phyloP scores from a whole-genome alignment of 2,329 filamentous ascomycete genomes.

The Fusarium illudens region DNA sequence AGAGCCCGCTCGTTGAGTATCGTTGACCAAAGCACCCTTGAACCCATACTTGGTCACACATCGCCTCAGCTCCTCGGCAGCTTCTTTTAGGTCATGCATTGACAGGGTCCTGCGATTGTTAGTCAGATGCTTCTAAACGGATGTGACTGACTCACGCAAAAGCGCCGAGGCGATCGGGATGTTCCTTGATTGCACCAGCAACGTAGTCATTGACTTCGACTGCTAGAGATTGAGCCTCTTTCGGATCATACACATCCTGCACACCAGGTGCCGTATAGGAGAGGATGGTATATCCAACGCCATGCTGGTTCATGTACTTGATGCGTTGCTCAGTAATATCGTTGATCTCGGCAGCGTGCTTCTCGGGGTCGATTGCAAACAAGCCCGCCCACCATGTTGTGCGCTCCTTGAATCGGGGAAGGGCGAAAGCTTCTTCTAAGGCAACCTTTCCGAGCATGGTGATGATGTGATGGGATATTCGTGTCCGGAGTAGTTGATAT shows the following conservation, averaged over 20 bases:
- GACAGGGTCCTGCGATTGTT: conserved; percentile 51
- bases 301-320: conserved; percentile 55
- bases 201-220: conserved; percentile 55
- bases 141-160: conserved; percentile 50
- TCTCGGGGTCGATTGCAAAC: conserved; percentile 66
- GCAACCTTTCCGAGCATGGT: conserved; percentile 68
- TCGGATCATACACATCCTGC: conserved; percentile 55
- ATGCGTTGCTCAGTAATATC: conserved; percentile 53
- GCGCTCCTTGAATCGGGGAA: conserved; percentile 66
- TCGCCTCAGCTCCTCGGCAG: conserved; percentile 59
- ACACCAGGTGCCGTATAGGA: conserved; percentile 60
- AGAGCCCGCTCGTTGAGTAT: conserved; percentile 65
- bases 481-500: not conserved
- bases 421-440: conserved; percentile 69
- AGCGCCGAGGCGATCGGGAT: conserved; percentile 55
- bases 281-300: conserved; percentile 58
- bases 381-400: conserved; percentile 68
- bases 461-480: not conserved
- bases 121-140: not conserved
- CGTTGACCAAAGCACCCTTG: conserved; percentile 69
- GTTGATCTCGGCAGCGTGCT: conserved; percentile 64
- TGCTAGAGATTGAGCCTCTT: conserved; percentile 52
- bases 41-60: conserved; percentile 68
- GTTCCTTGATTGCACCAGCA: conserved; percentile 48
- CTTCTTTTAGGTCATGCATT: conserved; percentile 62